phyloP scores from a whole-genome alignment of 306 rosid genomes.

The Elaeagnus macrophylla region DNA sequence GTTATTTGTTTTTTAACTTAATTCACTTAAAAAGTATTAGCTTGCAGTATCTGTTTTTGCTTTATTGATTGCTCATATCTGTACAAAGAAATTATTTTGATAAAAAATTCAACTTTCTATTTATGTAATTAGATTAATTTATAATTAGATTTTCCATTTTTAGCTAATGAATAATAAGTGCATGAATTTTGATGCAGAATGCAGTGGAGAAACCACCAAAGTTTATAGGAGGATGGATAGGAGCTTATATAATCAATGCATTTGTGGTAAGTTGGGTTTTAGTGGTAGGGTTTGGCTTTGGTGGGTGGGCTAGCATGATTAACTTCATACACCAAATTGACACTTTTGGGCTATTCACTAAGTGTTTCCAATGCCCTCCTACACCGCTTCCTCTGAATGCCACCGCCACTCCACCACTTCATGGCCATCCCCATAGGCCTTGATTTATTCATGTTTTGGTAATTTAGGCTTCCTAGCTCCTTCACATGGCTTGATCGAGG shows the following conservation, averaged over 20 bases:
- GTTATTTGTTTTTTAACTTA: neutral
- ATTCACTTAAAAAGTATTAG: neutral
- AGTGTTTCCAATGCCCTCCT: slow-evolving; percentile 81
- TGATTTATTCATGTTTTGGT: no score
- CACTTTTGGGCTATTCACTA: slow-evolving; percentile 89
- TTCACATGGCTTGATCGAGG: no score
- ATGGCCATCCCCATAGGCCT: slow-evolving; percentile 14
- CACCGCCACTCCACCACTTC: slow-evolving; percentile 53
- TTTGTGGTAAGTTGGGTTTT: slow-evolving; percentile 85
- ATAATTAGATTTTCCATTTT: no score
- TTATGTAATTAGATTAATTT: no score
- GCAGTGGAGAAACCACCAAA: slow-evolving; percentile 90
- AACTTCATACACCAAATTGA: slow-evolving; percentile 84
- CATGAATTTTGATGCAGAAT: slow-evolving; percentile 45
- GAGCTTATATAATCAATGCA: slow-evolving; percentile 51
- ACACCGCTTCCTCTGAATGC: slow-evolving; percentile 31
- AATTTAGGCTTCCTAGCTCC: no score
- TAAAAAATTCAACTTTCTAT: no score
- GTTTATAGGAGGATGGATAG: slow-evolving; percentile 82
- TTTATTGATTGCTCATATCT: no score
- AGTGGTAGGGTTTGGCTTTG: slow-evolving; percentile 88
- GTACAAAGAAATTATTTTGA: no score
- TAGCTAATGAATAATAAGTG: no score
- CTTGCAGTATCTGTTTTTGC: neutral
- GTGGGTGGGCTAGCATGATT: slow-evolving; percentile 97